These are phyloP conservation scores for Hortaea werneckii DNA, from an alignment of 2,329 filamentous ascomycete species.

Conservation along the genomic window DNA sequence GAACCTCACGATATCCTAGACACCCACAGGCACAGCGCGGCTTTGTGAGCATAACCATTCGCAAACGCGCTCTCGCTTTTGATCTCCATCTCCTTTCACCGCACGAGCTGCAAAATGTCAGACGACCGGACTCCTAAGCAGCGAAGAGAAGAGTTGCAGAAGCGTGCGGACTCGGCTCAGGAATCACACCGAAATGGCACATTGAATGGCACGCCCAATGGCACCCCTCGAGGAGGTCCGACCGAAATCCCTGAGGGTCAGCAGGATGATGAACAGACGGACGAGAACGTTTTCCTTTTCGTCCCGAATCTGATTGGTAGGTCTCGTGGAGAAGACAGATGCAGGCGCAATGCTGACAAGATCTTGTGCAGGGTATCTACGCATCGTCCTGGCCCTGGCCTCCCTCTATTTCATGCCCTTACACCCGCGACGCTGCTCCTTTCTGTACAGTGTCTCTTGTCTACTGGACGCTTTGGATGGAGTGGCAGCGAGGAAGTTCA, in stretches of 20 bases:
- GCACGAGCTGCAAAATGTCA: not conserved
- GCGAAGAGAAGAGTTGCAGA: not conserved
- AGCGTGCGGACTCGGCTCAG: not conserved
- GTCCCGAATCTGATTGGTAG: constrained; percentile 43
- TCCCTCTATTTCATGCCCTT: constrained; percentile 99
- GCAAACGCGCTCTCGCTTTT: no score
- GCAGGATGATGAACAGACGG: constrained; percentile 18
- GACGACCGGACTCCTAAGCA: not conserved
- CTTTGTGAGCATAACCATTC: no score
- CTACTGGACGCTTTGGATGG: constrained; percentile 92
- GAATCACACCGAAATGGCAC: not conserved
- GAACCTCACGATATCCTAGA: no score
- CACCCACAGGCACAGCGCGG: no score
- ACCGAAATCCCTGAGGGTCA: not conserved
- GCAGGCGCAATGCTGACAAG: not conserved
- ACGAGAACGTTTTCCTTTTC: constrained; percentile 47
- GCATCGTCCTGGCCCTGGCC: constrained; percentile 57
- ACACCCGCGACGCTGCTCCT: constrained; percentile 87
- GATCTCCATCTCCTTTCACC: not conserved
- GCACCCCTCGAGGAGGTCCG: not conserved
- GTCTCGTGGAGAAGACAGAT: no score
- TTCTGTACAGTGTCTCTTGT: constrained; percentile 88
- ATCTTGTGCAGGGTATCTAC: constrained; percentile 34
- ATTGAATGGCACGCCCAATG: not conserved
- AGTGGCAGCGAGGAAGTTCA: constrained; percentile 73